Percentiles rank a stretch among this genome's conserved stretches.
phyloP scores from a whole-genome alignment of 768 basidiomycete genomes.

The Leccinum obscurum region DNA sequence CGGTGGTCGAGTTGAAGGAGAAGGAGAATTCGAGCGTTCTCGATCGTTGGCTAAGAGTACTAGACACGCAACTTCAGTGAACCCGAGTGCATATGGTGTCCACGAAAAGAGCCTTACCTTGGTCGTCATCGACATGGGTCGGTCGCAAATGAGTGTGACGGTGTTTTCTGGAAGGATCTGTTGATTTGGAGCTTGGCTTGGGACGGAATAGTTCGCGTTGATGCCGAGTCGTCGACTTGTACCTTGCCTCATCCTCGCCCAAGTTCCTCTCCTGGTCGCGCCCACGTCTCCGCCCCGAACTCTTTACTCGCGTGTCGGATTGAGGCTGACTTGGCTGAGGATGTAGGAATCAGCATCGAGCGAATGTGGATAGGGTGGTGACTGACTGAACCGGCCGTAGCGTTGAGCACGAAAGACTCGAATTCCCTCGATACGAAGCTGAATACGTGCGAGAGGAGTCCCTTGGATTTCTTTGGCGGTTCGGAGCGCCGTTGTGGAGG shows the following conservation, averaged over 20 bases:
- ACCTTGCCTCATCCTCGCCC: conserved; percentile 15
- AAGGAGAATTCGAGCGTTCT: conserved; percentile 26
- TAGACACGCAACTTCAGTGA: conserved; percentile 15
- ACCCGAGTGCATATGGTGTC: not conserved
- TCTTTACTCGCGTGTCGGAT: conserved; percentile 15
- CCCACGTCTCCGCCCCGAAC: conserved; percentile 7
- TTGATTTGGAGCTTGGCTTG: conserved; percentile 25
- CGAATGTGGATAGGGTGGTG: not conserved
- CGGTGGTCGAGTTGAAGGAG: conserved; percentile 3
- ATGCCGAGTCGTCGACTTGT: conserved; percentile 9
- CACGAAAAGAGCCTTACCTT: conserved; percentile 20
- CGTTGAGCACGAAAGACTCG: conserved; percentile 67
- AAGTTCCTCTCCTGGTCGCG: conserved; percentile 11
- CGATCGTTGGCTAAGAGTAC: conserved; percentile 23
- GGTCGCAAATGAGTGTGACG: conserved; percentile 3
- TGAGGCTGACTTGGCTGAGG: conserved; percentile 18
- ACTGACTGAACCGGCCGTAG: conserved; percentile 43
- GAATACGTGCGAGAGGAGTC: conserved; percentile 63
- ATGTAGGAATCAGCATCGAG: conserved; percentile 8
- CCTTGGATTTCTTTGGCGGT: conserved; percentile 20
- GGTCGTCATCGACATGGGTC: conserved; percentile 10
- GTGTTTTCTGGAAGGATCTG: conserved; percentile 9
- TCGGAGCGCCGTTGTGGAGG: conserved; percentile 10
- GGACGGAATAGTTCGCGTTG: conserved; percentile 8
- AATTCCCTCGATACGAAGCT: conserved; percentile 71